Base-by-base conservation (phyloP, 352 stramenopile genomes). In the Phytophthora pistaciae region DNA sequence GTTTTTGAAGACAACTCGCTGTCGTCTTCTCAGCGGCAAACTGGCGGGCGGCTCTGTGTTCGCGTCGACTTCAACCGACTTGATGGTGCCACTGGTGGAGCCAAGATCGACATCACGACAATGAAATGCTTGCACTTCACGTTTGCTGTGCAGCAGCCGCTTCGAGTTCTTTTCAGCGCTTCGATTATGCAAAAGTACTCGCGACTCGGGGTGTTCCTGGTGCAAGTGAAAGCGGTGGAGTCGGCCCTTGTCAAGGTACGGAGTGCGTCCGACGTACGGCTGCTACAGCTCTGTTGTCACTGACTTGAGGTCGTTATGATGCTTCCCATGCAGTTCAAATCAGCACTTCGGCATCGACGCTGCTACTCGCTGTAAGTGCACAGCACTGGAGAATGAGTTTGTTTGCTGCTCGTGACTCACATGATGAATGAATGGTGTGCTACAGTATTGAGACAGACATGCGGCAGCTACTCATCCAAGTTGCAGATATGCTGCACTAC, bases 401-500 rank as follows among this genome's bases (percentile, higher is more conserved):
- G 42, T 9, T 21, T 49, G 42, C 42, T 21, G 42, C 42, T 49
- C 16, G 18, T n/a, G 14, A 21, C 42, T 49, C 18, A 49, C 14
- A 49, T 18, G 16, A 11, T 21, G 0, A 4, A 11, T 49, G 42
- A 10, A 21, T 49, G 18, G 11, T 21, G n/a, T 21, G 5, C 42
- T 49, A 49, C 68, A 77, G 87, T 3, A 85, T 87, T 9, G 72
- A 91, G 60, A 52, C 58, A 5, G 73, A 84, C 0, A 56, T 92
- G 23, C 79, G 81, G 11, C 55, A 68, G 14, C 60, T 83, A 14
- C 67, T 93, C 0, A 61, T 94, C n/a, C 75, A 80, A 48, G 53
- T 91, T 9, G 78, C 82, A 31, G 78, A 88, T 53, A 95, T 95
- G 88, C 79, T 94, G 11, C 86, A 95, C 59, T 95, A 90, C 66